Evolutionary conservation across 2,329 filamentous ascomycete species (phyloP), one percentile per base, ranked within the genome.

Genomic region (Apiospora marii): DNA sequence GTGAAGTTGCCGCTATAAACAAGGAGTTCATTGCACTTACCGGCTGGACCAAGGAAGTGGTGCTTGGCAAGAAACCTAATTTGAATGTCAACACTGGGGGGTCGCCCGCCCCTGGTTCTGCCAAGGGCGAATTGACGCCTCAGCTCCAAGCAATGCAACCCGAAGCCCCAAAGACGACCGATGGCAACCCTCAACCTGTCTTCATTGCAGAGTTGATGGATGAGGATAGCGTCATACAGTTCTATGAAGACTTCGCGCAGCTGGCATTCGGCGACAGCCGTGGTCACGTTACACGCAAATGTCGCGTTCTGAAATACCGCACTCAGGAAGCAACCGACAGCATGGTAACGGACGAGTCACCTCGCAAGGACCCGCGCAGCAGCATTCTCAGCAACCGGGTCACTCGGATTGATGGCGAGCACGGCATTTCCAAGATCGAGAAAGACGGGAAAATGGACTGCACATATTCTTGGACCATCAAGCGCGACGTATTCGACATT

Each of bases 21-120:
- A 98, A 98, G 82, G 96, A 98, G 81, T 99, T 99, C 77, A 94
- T 92, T n/a, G 93, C 97, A 43, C 85, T 99, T 71, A 98, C 96
- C 0, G 96, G 96, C 6, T 99, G 96, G 96, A 93, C 92, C 70
- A 95, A 95, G 79, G 93, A 96, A 68, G 92, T 98, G 0, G 86
- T 99, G 0, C 87, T 98, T 0, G 96, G 96, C 68, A 94, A 95
- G 78, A 93, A 95, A 78, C 88, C 93, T 2, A 98, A 98, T 78
- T 85, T 94, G 30, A 98, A 98, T 79, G 90, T 94, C 80, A 97
- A 98, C 81, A 90, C 88, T 0, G 93, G 92, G 51, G 86, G 87
- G 68, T 84, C 86, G 37, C 81, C 81, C 72, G 83, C 84, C 78
- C 76, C 85, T 74, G 83, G 79, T 77, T 79, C 81, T 70, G 83